phyloP scores from a whole-genome alignment of 2,329 filamentous ascomycete genomes.

The Aaosphaeria arxii region DNA sequence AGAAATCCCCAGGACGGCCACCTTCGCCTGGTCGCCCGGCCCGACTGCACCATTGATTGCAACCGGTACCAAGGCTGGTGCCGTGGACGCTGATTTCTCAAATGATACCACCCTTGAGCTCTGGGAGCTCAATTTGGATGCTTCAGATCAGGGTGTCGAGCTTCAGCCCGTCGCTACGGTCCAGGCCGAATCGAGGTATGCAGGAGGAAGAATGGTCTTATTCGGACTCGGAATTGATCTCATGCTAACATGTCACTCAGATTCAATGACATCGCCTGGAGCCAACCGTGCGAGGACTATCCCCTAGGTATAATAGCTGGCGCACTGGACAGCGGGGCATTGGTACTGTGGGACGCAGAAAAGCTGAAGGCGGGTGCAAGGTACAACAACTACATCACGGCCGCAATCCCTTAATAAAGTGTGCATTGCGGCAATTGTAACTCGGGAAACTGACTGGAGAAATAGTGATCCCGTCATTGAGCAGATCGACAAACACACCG shows the following conservation, averaged over 20 bases:
- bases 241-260: conserved; percentile 44
- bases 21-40: conserved; percentile 93
- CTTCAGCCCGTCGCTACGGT: conserved; percentile 82
- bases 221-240: no score
- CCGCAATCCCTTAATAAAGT: no score
- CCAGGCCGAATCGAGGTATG: conserved; percentile 83
- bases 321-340: conserved; percentile 87
- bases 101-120: conserved; percentile 95
- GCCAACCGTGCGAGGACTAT: conserved; percentile 72
- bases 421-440: conserved; percentile 12
- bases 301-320: conserved; percentile 89
- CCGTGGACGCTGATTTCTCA: conserved; percentile 95
- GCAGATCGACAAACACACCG: conserved; percentile 83
- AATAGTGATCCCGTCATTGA: conserved; percentile 74
- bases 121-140: conserved; percentile 88
- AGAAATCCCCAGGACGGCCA: conserved; percentile 94
- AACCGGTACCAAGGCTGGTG: conserved; percentile 91
- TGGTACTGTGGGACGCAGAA: conserved; percentile 91
- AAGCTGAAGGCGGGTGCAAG: conserved; percentile 55
- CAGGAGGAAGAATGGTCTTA: no score
- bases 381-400: conserved; percentile 24
- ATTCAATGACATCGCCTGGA: conserved; percentile 97
- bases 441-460: conserved; percentile 44
- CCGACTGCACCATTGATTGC: conserved; percentile 76
- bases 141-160: conserved; percentile 71